These are phyloP conservation scores for Ogataea kodamae DNA, from an alignment of 805 yeast species.

Conservation along the genomic window DNA sequence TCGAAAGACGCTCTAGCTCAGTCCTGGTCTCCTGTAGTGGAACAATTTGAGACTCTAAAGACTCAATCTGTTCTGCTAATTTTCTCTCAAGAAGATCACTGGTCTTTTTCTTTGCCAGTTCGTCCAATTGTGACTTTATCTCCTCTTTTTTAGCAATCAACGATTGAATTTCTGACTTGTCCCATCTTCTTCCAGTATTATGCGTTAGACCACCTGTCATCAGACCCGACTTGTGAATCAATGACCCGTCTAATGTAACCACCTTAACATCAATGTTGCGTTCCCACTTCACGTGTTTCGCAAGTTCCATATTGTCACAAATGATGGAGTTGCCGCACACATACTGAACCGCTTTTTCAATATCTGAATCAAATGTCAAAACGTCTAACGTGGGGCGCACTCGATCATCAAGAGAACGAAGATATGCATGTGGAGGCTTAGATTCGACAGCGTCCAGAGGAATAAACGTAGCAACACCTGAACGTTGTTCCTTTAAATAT, in stretches of 20 bases:
- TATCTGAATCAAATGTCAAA: constrained; percentile 59
- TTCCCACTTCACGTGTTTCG: constrained; percentile 71
- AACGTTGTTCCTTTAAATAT: constrained; percentile 76
- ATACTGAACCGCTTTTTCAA: constrained; percentile 76
- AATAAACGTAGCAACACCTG: constrained; percentile 82
- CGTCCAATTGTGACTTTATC: constrained; percentile 42
- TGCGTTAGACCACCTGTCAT: constrained; percentile 85
- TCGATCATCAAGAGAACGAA: constrained; percentile 49
- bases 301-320: constrained; percentile 66
- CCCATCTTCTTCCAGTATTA: constrained; percentile 61
- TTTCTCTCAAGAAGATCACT: constrained; percentile 55
- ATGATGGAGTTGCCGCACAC: constrained; percentile 77
- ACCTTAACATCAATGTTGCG: constrained; percentile 54
- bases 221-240: constrained; percentile 79
- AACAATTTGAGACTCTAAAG: constrained; percentile 36
- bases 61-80: constrained; percentile 52
- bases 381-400: constrained; percentile 75
- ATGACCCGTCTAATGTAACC: constrained; percentile 79
- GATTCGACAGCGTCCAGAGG: constrained; percentile 78
- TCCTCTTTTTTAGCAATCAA: constrained; percentile 50
- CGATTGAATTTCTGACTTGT: constrained; percentile 58
- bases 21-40: constrained; percentile 27
- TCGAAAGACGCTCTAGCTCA: constrained; percentile 27
- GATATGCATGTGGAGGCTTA: constrained; percentile 47
- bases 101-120: constrained; percentile 43